Evolutionary conservation across 1,284 basidiomycete species (phyloP), one percentile per base, ranked within the genome.

Genomic region (Cryptococcus jaspeensis): DNA sequence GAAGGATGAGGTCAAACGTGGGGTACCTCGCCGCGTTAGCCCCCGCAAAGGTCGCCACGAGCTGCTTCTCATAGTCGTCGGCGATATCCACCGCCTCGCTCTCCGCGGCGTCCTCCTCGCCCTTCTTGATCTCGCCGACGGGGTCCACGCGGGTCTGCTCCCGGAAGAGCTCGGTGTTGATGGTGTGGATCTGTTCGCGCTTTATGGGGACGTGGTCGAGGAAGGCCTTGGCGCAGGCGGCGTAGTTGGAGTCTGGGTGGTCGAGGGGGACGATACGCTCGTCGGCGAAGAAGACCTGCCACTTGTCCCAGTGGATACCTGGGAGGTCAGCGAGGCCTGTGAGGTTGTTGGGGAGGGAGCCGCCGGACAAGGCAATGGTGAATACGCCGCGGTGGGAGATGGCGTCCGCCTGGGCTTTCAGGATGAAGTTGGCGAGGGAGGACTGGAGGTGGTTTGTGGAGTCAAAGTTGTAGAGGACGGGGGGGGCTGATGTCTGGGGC

Each of bases 21-120:
- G 93, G 93, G 83, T 95, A 97, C 59, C 92, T 87, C 12, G 92
- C 92, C 3, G 91, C 83, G 74, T 95, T 90, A 71, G 86, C 88
- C 69, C 87, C 86, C 0, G 91, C 92, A 74, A 99, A 99, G 71
- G 91, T 89, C 58, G 78, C 81, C 64, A 97, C 92, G 65, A 99
- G 87, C 78, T 90, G 84, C 76, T 92, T 87, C 80, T 98, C 94
- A 79, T 99, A 99, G 20, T 87, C 86, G 75, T 96, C 92, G 6
- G 90, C 80, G 65, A 94, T 85, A 77, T 94, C 91, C 72, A 93
- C 90, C 59, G 94, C 84, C 74, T 81, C 78, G 62, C 77, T 76
- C 62, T 81, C 79, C 54, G 76, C 76, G 7, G 70, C 72, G 25
- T 60, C 66, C 50, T 62, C 56, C 42, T 72, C 69, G 9, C 57